A percentile compares a stretch with the other conserved stretches of the same genome.
These are phyloP conservation scores for Colletotrichum sojae DNA, from an alignment of 2,329 filamentous ascomycete species.

Conservation along the genomic window DNA sequence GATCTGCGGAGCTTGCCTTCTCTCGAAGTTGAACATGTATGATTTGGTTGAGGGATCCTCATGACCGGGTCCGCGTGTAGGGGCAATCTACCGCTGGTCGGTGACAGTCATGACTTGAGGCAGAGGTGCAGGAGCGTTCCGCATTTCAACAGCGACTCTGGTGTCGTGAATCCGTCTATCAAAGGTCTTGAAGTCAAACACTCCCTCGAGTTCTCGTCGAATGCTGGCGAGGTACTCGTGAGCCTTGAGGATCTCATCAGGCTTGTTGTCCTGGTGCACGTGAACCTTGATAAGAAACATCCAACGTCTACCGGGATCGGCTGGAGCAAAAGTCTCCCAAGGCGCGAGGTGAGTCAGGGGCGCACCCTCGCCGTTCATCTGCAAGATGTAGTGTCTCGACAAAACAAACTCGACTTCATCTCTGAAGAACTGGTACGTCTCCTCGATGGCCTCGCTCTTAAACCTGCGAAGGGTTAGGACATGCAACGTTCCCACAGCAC, in stretches of 20 bases:
- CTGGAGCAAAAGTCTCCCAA: slow-evolving; percentile 61
- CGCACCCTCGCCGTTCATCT: slow-evolving; percentile 49
- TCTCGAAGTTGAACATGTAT: not conserved
- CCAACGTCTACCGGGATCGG: slow-evolving; percentile 68
- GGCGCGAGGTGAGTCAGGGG: slow-evolving; percentile 59
- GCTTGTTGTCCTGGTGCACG: slow-evolving; percentile 70
- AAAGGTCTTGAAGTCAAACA: slow-evolving; percentile 66
- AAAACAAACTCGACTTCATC: slow-evolving; percentile 70
- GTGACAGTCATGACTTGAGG: slow-evolving; percentile 44
- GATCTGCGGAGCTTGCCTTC: too few relatives aligned
- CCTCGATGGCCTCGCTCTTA: slow-evolving; percentile 67
- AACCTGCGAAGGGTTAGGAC: slow-evolving; percentile 54
- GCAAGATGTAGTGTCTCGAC: slow-evolving; percentile 61
- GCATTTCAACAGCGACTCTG: slow-evolving; percentile 56
- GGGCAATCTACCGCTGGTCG: slow-evolving; percentile 33
- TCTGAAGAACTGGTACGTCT: slow-evolving; percentile 67
- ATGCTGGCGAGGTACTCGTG: slow-evolving; percentile 65
- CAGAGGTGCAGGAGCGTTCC: slow-evolving; percentile 53
- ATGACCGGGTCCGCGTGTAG: not conserved
- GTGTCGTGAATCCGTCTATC: slow-evolving; percentile 70
- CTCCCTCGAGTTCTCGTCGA: slow-evolving; percentile 63
- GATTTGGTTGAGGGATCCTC: not conserved
- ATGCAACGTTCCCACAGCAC: too few relatives aligned
- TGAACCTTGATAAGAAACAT: slow-evolving; percentile 68
- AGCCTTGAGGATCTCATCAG: slow-evolving; percentile 69